A percentile compares a stretch with the other conserved stretches of the same genome.
Conservation (phyloP, 495 filamentous ascomycete species). For the Aspergillus conjunctus region DNA sequence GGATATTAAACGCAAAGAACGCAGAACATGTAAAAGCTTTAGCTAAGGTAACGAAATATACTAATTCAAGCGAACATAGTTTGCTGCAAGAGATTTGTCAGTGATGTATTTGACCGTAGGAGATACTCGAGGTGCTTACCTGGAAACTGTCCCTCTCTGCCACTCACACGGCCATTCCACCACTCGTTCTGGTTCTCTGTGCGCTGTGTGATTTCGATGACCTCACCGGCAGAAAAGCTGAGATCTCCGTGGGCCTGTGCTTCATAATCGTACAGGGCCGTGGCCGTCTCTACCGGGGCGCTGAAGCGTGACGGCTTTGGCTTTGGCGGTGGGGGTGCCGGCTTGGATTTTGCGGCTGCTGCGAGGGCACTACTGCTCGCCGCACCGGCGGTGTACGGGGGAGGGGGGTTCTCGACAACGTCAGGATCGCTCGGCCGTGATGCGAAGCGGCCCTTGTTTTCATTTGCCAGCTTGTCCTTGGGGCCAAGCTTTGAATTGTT, state of each 20-base stretch:
- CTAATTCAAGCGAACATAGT: constrained; percentile 52
- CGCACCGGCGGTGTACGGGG: constrained; percentile 59
- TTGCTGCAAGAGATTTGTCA: constrained; percentile 32
- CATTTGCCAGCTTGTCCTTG: constrained; percentile 38
- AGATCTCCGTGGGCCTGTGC: constrained; percentile 94
- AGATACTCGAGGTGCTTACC: constrained; percentile 57
- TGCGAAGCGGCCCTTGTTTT: constrained; percentile 39
- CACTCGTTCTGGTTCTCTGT: constrained; percentile 93
- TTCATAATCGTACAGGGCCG: constrained; percentile 91
- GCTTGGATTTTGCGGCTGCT: constrained; percentile 77
- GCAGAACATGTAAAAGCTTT: constrained; percentile 17
- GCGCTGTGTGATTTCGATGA: constrained; percentile 82
- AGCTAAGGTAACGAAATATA: constrained; percentile 1
- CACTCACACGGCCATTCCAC: constrained; percentile 83
- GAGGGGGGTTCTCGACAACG: constrained; percentile 65
- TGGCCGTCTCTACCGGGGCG: constrained; percentile 73
- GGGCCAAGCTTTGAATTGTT: constrained; percentile 54
- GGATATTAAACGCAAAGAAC: constrained; percentile 13
- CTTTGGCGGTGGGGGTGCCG: constrained; percentile 87
- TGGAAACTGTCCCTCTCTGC: constrained; percentile 88
- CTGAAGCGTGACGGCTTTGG: constrained; percentile 80
- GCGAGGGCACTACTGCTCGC: constrained; percentile 55
- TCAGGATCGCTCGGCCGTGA: constrained; percentile 47
- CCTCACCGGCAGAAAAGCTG: constrained; percentile 85
- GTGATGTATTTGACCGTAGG: not conserved